These are phyloP conservation scores for Serpula lacrymans DNA, from an alignment of 768 basidiomycete genomes.

Conservation along the genomic window DNA sequence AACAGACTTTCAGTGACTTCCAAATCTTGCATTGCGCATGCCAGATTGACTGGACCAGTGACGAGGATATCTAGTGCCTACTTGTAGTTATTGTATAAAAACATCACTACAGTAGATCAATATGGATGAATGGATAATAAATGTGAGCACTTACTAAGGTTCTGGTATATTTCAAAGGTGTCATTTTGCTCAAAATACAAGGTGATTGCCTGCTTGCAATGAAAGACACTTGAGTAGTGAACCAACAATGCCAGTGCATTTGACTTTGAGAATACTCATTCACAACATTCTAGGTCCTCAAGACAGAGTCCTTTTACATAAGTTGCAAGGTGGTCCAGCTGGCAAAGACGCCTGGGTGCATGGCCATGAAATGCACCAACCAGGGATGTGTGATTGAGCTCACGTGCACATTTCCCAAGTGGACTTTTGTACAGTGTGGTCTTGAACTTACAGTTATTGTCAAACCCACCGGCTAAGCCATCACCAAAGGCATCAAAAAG, in stretches of 20 bases:
- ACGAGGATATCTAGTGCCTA: background rate
- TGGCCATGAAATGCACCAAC: conserved; percentile 22
- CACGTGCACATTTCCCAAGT: conserved; percentile 12
- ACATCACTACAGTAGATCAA: background rate
- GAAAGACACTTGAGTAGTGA: conserved; percentile 11
- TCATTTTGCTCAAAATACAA: conserved; percentile 2
- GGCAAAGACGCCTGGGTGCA: conserved; percentile 18
- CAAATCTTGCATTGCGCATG: too few species aligned
- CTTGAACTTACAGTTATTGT: conserved; percentile 27
- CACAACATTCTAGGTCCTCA: conserved; percentile 26
- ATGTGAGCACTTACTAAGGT: background rate
- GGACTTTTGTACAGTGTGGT: conserved; percentile 18
- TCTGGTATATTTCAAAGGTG: background rate
- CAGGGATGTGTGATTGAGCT: background rate
- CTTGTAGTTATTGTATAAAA: conserved; percentile 1
- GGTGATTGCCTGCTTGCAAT: conserved; percentile 10
- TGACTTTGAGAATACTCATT: conserved; percentile 12
- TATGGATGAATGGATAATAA: background rate
- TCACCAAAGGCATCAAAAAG: background rate
- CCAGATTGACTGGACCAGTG: too few species aligned
- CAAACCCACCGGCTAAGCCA: too few species aligned
- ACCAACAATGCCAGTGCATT: conserved; percentile 8
- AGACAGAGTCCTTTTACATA: conserved; percentile 14
- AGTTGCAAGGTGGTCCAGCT: conserved; percentile 13
- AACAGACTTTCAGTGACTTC: too few species aligned